A percentile compares a stretch with the other conserved stretches of the same genome.
These are phyloP conservation scores for Tylopilus cervinicoccineus DNA, from an alignment of 768 basidiomycete genomes.

Conservation along the genomic window DNA sequence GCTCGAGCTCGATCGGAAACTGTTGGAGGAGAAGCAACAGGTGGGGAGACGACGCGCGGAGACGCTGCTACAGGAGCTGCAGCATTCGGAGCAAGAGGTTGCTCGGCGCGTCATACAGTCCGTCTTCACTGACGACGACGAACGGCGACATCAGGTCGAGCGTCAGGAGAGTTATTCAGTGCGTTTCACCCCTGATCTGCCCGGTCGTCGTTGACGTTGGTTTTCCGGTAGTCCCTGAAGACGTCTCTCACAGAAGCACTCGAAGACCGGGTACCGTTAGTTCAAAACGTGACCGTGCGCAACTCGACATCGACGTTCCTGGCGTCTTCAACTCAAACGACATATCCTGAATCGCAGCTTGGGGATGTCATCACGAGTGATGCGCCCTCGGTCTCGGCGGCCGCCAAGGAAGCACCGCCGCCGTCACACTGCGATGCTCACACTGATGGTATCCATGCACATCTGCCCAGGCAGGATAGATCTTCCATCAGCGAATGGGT, in stretches of 20 bases:
- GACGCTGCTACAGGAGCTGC: conserved; percentile 52
- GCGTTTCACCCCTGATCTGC: conserved; percentile 15
- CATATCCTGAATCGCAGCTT: not conserved
- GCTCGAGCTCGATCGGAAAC: conserved; percentile 54
- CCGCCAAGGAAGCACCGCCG: conserved; percentile 1
- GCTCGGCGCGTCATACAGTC: conserved; percentile 65
- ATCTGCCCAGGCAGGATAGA: conserved; percentile 29
- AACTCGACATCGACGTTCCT: conserved; percentile 11
- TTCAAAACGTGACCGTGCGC: conserved; percentile 26
- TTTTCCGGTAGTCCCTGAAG: conserved; percentile 36
- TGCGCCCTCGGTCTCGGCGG: not conserved
- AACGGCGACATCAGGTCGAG: conserved; percentile 44
- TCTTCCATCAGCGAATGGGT: conserved; percentile 65
- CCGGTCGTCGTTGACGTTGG: not conserved
- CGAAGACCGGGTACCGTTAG: conserved; percentile 45
- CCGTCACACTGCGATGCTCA: conserved; percentile 1
- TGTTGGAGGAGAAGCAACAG: conserved; percentile 57
- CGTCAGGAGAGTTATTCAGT: conserved; percentile 61
- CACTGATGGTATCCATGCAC: conserved; percentile 7
- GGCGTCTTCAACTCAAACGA: not conserved
- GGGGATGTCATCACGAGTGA: not conserved
- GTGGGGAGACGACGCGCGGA: conserved; percentile 50
- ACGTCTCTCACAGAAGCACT: conserved; percentile 46
- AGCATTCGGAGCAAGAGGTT: conserved; percentile 59
- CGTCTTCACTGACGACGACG: conserved; percentile 51